Conservation (phyloP, 2,329 filamentous ascomycete species). For the Esteya vermicola region DNA sequence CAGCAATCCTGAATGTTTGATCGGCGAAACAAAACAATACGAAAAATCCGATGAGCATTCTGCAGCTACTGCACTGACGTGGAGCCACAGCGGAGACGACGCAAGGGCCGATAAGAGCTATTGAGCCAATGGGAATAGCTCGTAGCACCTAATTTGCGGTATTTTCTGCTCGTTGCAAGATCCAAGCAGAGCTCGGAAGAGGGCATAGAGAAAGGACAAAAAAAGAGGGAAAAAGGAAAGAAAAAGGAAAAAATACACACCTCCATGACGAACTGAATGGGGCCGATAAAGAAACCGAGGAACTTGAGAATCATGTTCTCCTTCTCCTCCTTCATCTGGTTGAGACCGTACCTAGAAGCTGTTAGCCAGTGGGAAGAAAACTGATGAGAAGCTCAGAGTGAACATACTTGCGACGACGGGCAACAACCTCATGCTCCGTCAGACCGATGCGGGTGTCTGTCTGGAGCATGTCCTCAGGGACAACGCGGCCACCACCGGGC, state of each 20-base stretch:
- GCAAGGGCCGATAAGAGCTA: background rate
- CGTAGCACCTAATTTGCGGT: background rate
- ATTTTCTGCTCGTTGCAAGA: slow-evolving; percentile 1
- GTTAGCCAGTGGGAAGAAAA: background rate
- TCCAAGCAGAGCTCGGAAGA: no score
- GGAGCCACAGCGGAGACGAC: background rate
- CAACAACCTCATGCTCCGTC: slow-evolving; percentile 52
- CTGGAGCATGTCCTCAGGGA: slow-evolving; percentile 55
- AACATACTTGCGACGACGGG: slow-evolving; percentile 46
- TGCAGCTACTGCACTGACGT: background rate
- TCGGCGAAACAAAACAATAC: slow-evolving; percentile 1
- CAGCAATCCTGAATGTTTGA: background rate
- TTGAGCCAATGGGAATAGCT: background rate
- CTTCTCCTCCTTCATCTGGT: slow-evolving; percentile 81
- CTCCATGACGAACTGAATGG: slow-evolving; percentile 92
- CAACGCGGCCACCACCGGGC: slow-evolving; percentile 38
- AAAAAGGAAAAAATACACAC: slow-evolving; percentile 26
- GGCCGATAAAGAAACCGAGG: slow-evolving; percentile 68
- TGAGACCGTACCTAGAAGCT: slow-evolving; percentile 43
- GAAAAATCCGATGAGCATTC: no score
- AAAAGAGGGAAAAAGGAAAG: background rate
- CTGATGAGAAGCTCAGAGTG: background rate
- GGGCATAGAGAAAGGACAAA: no score
- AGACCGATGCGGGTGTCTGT: slow-evolving; percentile 60
- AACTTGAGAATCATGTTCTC: slow-evolving; percentile 78